These are phyloP conservation scores for Fusarium fracticaudum DNA, from an alignment of 2,329 filamentous ascomycete species.

Conservation along the genomic window DNA sequence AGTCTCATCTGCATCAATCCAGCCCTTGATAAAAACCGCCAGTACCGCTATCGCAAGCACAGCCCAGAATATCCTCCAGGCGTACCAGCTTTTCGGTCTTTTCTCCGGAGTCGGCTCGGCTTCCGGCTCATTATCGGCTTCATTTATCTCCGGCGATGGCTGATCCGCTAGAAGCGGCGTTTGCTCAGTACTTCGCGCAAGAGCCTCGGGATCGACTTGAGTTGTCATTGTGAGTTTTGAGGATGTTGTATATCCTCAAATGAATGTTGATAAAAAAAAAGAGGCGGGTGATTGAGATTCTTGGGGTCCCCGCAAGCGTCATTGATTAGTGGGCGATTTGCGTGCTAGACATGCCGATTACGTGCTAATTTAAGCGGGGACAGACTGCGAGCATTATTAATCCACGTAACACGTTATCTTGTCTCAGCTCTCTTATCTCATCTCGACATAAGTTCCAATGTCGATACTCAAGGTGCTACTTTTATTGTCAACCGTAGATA, in stretches of 20 bases:
- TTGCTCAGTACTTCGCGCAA: neutral
- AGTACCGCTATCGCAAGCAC: neutral
- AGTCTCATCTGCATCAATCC: constrained; percentile 23
- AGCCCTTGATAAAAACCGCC: constrained; percentile 12
- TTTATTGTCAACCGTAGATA: accelerated
- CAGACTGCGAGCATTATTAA: constrained; percentile 13
- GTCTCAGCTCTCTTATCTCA: neutral
- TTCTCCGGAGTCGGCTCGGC: neutral
- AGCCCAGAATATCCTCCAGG: constrained; percentile 15
- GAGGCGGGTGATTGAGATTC: neutral
- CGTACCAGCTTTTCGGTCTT: constrained; percentile 11
- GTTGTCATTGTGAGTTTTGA: neutral
- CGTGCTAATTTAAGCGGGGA: constrained; percentile 4
- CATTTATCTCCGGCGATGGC: neutral
- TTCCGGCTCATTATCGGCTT: neutral
- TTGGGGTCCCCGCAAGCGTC: neutral
- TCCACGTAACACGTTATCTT: neutral
- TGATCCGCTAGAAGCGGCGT: constrained; percentile 4
- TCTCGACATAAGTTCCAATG: neutral
- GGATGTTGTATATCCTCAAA: neutral
- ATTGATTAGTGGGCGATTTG: constrained; percentile 7
- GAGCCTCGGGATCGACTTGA: neutral
- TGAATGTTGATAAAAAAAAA: neutral
- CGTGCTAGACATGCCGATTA: neutral
- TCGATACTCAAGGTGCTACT: neutral